These are phyloP conservation scores for Stropharia rugosoannulata DNA, from an alignment of 768 basidiomycete genomes.

Conservation along the genomic window DNA sequence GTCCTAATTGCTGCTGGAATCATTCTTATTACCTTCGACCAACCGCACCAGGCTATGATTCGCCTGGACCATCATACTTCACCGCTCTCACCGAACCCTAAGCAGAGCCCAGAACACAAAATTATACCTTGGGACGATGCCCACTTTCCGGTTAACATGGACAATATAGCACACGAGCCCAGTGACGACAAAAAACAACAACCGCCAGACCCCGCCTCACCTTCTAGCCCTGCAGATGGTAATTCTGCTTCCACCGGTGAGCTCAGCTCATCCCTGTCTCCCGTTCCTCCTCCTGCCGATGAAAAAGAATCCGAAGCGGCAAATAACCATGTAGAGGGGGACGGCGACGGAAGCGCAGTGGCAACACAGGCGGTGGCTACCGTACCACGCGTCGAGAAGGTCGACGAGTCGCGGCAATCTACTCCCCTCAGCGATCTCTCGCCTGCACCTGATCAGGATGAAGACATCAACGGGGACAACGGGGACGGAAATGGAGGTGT, in stretches of 20 bases:
- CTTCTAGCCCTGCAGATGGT: constrained; percentile 17
- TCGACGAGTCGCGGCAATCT: constrained; percentile 48
- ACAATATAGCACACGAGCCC: background rate
- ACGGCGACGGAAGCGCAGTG: constrained; percentile 32
- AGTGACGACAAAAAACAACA: constrained; percentile 6
- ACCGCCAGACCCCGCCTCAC: constrained; percentile 21
- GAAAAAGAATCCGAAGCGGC: constrained; percentile 32
- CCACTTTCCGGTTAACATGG: constrained; percentile 1
- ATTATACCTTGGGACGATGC: constrained; percentile 9
- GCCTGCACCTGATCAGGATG: constrained; percentile 54
- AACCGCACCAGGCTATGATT: constrained; percentile 27
- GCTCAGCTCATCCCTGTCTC: constrained; percentile 57
- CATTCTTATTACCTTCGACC: constrained; percentile 14
- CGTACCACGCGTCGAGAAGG: constrained; percentile 21
- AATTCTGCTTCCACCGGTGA: constrained; percentile 29
- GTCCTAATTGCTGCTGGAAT: constrained; percentile 3
- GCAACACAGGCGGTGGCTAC: constrained; percentile 8
- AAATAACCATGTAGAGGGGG: constrained; percentile 32
- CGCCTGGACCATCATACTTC: constrained; percentile 18
- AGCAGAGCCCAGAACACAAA: constrained; percentile 12
- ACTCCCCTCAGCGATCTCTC: constrained; percentile 81
- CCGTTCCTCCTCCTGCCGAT: constrained; percentile 39
- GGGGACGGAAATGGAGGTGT: constrained; percentile 12
- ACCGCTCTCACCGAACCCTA: constrained; percentile 6
- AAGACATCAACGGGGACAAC: constrained; percentile 35